Percentiles rank a stretch among this genome's conserved stretches.
These are phyloP conservation scores for Funneliformis geosporum DNA, from an alignment of 192 early-diverging fungal genomes.

Conservation along the genomic window DNA sequence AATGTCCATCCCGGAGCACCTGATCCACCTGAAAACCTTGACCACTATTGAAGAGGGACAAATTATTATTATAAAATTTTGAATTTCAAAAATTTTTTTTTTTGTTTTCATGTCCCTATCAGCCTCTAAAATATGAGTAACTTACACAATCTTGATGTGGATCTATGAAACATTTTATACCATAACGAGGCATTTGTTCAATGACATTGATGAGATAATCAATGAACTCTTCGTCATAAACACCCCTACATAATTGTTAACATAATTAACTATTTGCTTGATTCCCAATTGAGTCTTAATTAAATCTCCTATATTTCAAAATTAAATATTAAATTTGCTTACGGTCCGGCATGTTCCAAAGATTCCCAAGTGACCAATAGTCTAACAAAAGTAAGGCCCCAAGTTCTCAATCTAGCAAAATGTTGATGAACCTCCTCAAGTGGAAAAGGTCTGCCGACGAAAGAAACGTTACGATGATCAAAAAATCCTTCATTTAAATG, in stretches of 20 bases:
- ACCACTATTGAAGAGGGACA: slow-evolving; percentile 47
- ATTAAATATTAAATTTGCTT: slow-evolving; percentile 26
- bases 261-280: background rate
- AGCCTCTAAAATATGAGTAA: background rate
- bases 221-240: slow-evolving; percentile 82
- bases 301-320: background rate
- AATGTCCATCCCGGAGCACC: slow-evolving; percentile 89
- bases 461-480: slow-evolving; percentile 73
- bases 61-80: background rate
- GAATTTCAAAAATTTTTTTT: background rate
- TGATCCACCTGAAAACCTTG: slow-evolving; percentile 75
- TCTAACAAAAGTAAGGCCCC: slow-evolving; percentile 83
- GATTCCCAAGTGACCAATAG: slow-evolving; percentile 82
- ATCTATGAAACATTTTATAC: slow-evolving; percentile 84
- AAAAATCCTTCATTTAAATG: slow-evolving; percentile 67
- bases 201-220: slow-evolving; percentile 71
- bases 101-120: background rate
- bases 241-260: slow-evolving; percentile 45
- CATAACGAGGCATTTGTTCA: slow-evolving; percentile 67
- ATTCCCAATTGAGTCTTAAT: background rate
- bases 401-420: slow-evolving; percentile 67
- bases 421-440: slow-evolving; percentile 74
- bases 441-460: slow-evolving; percentile 77
- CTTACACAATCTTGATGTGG: slow-evolving; percentile 84
- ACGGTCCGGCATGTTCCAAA: slow-evolving; percentile 75